Evolutionary conservation across 768 basidiomycete species (phyloP).

Genomic region (Tylopilus intermedius): DNA sequence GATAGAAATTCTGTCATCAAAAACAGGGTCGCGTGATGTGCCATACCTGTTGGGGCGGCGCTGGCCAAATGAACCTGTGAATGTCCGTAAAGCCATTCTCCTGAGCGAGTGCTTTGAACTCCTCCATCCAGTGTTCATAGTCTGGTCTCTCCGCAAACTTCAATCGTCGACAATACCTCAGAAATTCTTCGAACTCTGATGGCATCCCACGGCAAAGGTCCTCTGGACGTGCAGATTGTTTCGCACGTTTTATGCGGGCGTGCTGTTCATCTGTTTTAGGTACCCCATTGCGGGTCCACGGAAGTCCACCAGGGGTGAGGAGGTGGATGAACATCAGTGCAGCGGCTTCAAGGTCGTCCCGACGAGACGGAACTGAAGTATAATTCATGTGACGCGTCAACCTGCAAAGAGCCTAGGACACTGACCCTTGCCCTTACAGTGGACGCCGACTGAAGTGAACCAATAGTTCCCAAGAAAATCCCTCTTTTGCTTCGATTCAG

Average conservation of each 20-base stretch:
- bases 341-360: constrained; percentile 74
- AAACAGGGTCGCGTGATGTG: background rate
- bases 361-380: constrained; percentile 62
- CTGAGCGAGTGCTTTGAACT: constrained; percentile 57
- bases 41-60: constrained; percentile 38
- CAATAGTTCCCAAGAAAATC: constrained; percentile 84
- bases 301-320: constrained; percentile 67
- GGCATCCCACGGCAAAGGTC: constrained; percentile 67
- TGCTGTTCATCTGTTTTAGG: constrained; percentile 66
- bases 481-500: constrained; percentile 59
- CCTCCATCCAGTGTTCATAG: constrained; percentile 60
- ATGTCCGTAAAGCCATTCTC: constrained; percentile 54
- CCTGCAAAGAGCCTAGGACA: constrained; percentile 9
- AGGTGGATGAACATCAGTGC: constrained; percentile 79
- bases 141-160: constrained; percentile 66
- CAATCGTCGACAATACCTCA: constrained; percentile 65
- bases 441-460: constrained; percentile 75
- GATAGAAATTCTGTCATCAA: background rate
- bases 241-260: constrained; percentile 58
- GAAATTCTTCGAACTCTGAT: constrained; percentile 68
- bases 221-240: constrained; percentile 55
- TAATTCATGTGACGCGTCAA: constrained; percentile 20
- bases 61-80: constrained; percentile 71
- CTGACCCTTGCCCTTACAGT: constrained; percentile 70
- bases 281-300: constrained; percentile 79